Evolutionary conservation across 176 grass and related monocot genomes (phyloP).

Genomic region (Urochloa ruziziensis): DNA sequence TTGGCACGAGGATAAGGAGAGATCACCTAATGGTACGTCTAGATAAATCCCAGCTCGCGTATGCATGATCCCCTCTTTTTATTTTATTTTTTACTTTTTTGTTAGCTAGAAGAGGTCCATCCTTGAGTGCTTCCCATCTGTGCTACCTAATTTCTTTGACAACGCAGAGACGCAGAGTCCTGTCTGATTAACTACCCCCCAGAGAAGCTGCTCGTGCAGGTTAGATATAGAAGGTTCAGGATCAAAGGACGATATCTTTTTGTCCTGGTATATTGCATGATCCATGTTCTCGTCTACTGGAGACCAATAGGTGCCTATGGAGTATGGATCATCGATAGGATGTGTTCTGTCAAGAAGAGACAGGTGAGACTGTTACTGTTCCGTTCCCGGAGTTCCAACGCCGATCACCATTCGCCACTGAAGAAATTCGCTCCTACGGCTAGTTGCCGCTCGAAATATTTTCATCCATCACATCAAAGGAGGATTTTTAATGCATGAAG

Average conservation of each 20-base stretch:
- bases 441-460: too few species aligned
- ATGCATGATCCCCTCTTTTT: neutral
- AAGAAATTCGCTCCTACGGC: conserved; percentile 25
- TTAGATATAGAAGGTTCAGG: neutral
- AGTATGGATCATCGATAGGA: neutral
- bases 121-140: conserved; percentile 10
- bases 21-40: conserved; percentile 33
- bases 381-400: neutral
- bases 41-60: conserved; percentile 1
- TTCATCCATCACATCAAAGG: too few species aligned
- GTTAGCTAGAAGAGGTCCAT: conserved; percentile 31
- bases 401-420: neutral
- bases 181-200: neutral
- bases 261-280: neutral
- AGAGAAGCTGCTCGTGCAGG: neutral
- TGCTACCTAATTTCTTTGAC: conserved; percentile 34
- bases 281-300: neutral
- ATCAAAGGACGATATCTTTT: neutral
- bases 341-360: neutral
- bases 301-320: neutral
- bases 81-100: neutral
- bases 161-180: neutral
- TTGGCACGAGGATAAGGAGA: conserved; percentile 30
- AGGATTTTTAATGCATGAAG: too few species aligned
- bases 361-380: neutral